Evolutionary conservation across 2,329 filamentous ascomycete species (phyloP), one percentile per base, ranked within the genome.

Genomic region (Teratosphaeria nubilosa): DNA sequence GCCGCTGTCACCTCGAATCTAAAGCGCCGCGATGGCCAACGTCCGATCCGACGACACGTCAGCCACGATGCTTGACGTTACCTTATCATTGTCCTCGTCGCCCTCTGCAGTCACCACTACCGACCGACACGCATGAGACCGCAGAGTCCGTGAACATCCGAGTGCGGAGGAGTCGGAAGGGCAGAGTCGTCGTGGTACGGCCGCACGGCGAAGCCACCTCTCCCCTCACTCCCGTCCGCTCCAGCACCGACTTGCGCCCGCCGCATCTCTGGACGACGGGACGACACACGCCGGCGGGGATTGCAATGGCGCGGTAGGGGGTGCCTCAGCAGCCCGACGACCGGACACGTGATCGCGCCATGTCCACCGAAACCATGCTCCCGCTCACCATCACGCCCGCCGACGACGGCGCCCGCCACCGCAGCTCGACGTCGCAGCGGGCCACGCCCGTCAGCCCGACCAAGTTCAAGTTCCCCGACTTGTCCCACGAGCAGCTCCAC

Each of bases 381-480:
- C 41, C 41, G 41, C 41, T 22, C 41, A 6, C n/a, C 16, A 7
- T 48, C 41, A 48, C 41, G 5, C 5, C 41, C 41, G 41, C 41
- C 41, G 41, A 22, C 41, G 16, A 2, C 41, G 5, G 5, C 41
- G 41, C 41, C 41, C 41, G 41, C 41, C 41, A 16, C 16, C 41
- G 41, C 41, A 48, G 41, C 41, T 48, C 30, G 1, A 54, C 30
- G 14, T 31, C 41, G 41, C 41, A 20, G n/a, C 41, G 20, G 5
- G 16, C 20, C n/a, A 48, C 41, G n/a, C 41, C 41, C 4, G 20
- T 20, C 41, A 48, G 41, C 41, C 41, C 20, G 30, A 14, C 56
- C 65, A 10, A 62, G 62, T 45, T 59, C 62, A 61, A 77, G 70
- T 78, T 78, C 65, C 76, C 76, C 45, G 69, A 76, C 61, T 74